Conservation (phyloP, 2,329 filamentous ascomycete genomes). For the Ophiostoma pallidulum region DNA sequence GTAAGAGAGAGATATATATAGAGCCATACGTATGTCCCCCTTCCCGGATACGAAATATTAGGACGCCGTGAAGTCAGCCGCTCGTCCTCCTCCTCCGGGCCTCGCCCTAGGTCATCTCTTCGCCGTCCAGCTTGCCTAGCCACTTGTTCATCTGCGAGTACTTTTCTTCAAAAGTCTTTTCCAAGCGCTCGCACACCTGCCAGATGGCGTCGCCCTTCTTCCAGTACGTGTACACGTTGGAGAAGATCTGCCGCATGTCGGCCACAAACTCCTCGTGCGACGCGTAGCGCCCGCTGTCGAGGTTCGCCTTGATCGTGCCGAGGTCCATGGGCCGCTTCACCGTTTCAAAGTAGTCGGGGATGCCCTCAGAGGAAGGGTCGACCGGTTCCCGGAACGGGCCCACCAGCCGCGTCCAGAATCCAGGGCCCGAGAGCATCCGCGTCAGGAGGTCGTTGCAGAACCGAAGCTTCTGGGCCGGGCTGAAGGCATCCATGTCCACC, state of each 20-base stretch:
- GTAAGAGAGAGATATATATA: too few species aligned
- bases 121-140: conserved; percentile 43
- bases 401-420: conserved; percentile 58
- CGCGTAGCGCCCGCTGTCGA: conserved; percentile 44
- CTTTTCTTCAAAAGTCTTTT: conserved; percentile 39
- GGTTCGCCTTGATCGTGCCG: conserved; percentile 49
- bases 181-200: conserved; percentile 44
- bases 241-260: conserved; percentile 53
- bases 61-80: too few species aligned
- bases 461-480: conserved; percentile 38
- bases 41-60: too few species aligned
- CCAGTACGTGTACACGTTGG: conserved; percentile 58
- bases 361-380: conserved; percentile 42
- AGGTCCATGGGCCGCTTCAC: conserved; percentile 55
- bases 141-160: conserved; percentile 50
- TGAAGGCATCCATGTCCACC: conserved; percentile 23
- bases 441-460: conserved; percentile 50
- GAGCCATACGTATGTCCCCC: too few species aligned
- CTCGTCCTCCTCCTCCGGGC: not conserved
- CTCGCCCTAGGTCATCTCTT: conserved; percentile 26
- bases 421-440: conserved; percentile 53
- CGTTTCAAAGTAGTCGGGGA: conserved; percentile 53
- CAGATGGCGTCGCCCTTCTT: conserved; percentile 45
- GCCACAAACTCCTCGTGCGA: conserved; percentile 43
- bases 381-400: conserved; percentile 53